phyloP scores from a whole-genome alignment of 805 yeast genomes.

The Cyberlindnera xylosilytica region DNA sequence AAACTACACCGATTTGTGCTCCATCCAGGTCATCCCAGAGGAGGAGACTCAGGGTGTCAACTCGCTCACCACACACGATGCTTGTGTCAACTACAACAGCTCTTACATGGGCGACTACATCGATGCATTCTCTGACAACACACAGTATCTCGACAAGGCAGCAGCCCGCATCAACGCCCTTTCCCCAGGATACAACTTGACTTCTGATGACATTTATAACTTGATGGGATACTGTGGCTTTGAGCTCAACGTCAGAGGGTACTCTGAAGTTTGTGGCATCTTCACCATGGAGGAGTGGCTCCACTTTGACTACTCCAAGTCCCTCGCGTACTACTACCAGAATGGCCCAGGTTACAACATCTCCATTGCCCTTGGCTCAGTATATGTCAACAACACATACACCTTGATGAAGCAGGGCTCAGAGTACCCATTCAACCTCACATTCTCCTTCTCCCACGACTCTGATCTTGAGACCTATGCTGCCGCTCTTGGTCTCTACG shows the following conservation, averaged over 20 bases:
- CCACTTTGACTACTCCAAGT: constrained; percentile 56
- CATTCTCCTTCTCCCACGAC: constrained; percentile 76
- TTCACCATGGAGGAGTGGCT: constrained; percentile 69
- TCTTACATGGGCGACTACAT: constrained; percentile 17
- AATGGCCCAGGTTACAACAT: constrained; percentile 62
- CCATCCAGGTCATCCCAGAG: constrained; percentile 38
- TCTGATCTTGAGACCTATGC: constrained; percentile 58
- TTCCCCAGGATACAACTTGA: constrained; percentile 53
- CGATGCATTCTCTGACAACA: constrained; percentile 19
- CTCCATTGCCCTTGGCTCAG: constrained; percentile 58
- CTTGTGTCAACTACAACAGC: constrained; percentile 38
- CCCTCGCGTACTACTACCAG: constrained; percentile 56
- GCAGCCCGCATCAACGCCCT: constrained; percentile 52
- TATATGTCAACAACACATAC: constrained; percentile 50
- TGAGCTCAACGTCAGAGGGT: constrained; percentile 68
- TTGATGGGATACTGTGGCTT: constrained; percentile 68
- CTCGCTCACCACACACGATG: constrained; percentile 44
- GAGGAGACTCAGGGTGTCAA: constrained; percentile 44
- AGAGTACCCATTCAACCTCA: constrained; percentile 51
- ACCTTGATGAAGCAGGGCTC: constrained; percentile 45
- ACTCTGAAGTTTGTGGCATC: constrained; percentile 62
- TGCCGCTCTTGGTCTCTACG: constrained; percentile 59
- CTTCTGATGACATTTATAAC: constrained; percentile 47
- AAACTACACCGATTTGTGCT: constrained; percentile 31
- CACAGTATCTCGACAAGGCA: constrained; percentile 46